phyloP scores from a whole-genome alignment of 2,329 filamentous ascomycete species.

The Colletotrichum sp. region DNA sequence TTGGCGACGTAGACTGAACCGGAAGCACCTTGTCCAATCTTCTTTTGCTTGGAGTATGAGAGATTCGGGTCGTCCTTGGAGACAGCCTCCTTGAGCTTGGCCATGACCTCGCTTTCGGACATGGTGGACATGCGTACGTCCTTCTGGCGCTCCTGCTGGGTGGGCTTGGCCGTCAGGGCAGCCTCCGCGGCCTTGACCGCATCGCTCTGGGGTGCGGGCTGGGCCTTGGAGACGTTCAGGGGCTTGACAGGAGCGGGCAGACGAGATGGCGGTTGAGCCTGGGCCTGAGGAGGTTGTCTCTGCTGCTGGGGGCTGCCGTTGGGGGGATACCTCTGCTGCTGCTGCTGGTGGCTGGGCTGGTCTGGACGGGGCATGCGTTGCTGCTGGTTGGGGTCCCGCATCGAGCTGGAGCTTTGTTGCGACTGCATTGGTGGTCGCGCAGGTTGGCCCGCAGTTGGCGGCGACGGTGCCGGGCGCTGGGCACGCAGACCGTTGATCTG shows the following conservation, averaged over 20 bases:
- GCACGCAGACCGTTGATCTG: slow-evolving; percentile 65
- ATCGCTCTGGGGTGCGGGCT: slow-evolving; percentile 59
- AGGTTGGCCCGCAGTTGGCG: slow-evolving; percentile 50
- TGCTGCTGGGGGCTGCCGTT: slow-evolving; percentile 55
- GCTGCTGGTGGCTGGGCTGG: slow-evolving; percentile 42
- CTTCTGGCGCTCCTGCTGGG: slow-evolving; percentile 76
- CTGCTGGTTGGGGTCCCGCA: slow-evolving; percentile 47
- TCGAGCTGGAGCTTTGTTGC: slow-evolving; percentile 55
- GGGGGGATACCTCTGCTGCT: slow-evolving; percentile 54
- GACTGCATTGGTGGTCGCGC: slow-evolving; percentile 51
- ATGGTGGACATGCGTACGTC: slow-evolving; percentile 99
- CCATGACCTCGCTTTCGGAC: slow-evolving; percentile 97
- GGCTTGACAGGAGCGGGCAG: slow-evolving; percentile 75
- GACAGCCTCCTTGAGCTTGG: slow-evolving; percentile 90
- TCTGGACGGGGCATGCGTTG: slow-evolving; percentile 53
- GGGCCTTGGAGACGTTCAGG: slow-evolving; percentile 76
- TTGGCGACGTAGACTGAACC: slow-evolving; percentile 98
- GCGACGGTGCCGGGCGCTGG: slow-evolving; percentile 82
- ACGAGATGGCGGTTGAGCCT: slow-evolving; percentile 42
- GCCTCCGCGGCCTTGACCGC: slow-evolving; percentile 88
- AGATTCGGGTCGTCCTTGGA: slow-evolving; percentile 94
- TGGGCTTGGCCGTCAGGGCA: slow-evolving; percentile 83
- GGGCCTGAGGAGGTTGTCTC: slow-evolving; percentile 40
- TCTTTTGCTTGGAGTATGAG: slow-evolving; percentile 99
- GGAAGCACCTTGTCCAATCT: slow-evolving; percentile 98